Evolutionary conservation across 1,139 yeast species (phyloP).

Genomic region (Hyphopichia fennica): DNA sequence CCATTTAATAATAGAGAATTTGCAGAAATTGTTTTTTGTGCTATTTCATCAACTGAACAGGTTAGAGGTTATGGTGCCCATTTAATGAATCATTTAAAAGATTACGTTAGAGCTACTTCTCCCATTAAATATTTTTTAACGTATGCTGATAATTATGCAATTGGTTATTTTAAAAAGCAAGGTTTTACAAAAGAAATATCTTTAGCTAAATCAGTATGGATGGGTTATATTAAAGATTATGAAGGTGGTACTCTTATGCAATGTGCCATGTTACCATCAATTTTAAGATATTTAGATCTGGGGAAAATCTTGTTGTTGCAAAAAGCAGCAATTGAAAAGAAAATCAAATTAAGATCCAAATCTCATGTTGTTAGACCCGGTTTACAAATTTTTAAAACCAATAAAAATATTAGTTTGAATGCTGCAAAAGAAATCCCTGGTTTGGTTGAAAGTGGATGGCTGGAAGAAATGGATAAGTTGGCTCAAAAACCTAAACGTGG

Average conservation of each 20-base stretch:
- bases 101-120: slow-evolving; percentile 87
- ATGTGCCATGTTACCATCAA: slow-evolving; percentile 87
- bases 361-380: slow-evolving; percentile 86
- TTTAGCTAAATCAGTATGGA: slow-evolving; percentile 84
- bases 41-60: slow-evolving; percentile 95
- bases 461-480: slow-evolving; percentile 94
- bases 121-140: slow-evolving; percentile 87
- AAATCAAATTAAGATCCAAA: slow-evolving; percentile 75
- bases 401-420: slow-evolving; percentile 37
- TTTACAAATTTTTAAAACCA: slow-evolving; percentile 64
- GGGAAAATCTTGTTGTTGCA: slow-evolving; percentile 82
- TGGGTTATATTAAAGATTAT: slow-evolving; percentile 97
- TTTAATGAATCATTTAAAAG: slow-evolving; percentile 94
- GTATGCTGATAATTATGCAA: slow-evolving; percentile 97
- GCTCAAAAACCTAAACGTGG: slow-evolving; percentile 95
- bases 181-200: slow-evolving; percentile 96
- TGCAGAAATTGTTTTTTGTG: slow-evolving; percentile 98
- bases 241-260: slow-evolving; percentile 99
- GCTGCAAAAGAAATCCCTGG: slow-evolving; percentile 84
- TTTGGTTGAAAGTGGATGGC: slow-evolving; percentile 92
- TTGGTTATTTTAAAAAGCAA: slow-evolving; percentile 96
- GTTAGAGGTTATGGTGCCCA: slow-evolving; percentile 99
- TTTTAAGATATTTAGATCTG: slow-evolving; percentile 80
- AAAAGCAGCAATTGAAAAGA: slow-evolving; percentile 86
- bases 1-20: slow-evolving; percentile 89